Evolutionary conservation across 2,329 filamentous ascomycete genomes (phyloP).

Genomic region (Magnaporthiopsis incrustans): DNA sequence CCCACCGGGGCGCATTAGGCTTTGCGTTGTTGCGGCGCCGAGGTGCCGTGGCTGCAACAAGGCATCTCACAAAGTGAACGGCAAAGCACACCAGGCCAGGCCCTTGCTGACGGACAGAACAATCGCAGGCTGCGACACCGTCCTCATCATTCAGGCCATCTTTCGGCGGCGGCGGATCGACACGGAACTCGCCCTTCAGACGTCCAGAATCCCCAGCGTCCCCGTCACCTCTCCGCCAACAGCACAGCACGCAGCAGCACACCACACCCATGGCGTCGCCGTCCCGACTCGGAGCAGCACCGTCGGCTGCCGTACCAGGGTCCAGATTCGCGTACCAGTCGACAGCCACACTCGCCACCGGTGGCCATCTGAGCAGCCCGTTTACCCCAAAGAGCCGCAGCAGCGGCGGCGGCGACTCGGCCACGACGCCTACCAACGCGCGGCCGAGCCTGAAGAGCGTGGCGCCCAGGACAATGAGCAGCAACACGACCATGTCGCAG

Average conservation of each 20-base stretch:
- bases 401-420: not conserved
- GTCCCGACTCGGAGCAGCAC: conserved; percentile 46
- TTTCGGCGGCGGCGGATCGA: conserved; percentile 62
- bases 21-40: too few species aligned
- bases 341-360: conserved; percentile 28
- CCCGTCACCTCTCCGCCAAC: conserved; percentile 53
- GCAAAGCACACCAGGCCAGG: too few species aligned
- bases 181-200: conserved; percentile 58
- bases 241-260: conserved; percentile 39
- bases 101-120: not conserved
- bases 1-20: too few species aligned
- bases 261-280: conserved; percentile 48
- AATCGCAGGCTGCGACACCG: not conserved
- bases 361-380: conserved; percentile 18
- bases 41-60: too few species aligned
- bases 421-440: not conserved
- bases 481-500: conserved; percentile 55
- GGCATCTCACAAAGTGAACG: too few species aligned
- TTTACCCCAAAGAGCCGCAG: not conserved
- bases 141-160: conserved; percentile 55
- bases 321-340: conserved; percentile 32
- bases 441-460: conserved; percentile 8
- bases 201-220: conserved; percentile 56
- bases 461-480: conserved; percentile 27
- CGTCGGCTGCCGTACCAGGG: conserved; percentile 29